Conservation (phyloP, 2,329 filamentous ascomycete genomes). For the Colletotrichum tanaceti region DNA sequence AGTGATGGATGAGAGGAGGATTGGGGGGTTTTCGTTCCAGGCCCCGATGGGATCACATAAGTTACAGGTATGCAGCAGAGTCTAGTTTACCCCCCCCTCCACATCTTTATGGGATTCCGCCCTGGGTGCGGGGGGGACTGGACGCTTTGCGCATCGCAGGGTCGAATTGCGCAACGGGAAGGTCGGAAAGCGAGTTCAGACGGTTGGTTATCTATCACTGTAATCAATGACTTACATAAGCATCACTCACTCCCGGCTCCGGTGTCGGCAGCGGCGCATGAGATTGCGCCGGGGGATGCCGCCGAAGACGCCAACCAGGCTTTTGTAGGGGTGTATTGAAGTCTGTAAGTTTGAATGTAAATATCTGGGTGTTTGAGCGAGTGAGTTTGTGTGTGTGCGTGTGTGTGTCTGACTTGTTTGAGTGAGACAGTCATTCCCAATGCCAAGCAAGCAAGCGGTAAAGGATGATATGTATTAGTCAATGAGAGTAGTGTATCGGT, state of each 20-base stretch:
- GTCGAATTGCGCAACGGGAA: constrained; percentile 37
- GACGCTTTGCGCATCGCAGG: constrained; percentile 36
- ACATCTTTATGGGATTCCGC: constrained; percentile 7
- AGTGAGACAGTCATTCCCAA: no score
- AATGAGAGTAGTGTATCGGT: no score
- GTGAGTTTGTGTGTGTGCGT: no score
- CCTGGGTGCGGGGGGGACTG: constrained; percentile 8
- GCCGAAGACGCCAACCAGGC: background rate
- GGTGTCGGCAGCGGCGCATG: constrained; percentile 34
- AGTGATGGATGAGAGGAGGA: background rate
- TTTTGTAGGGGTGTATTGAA: no score
- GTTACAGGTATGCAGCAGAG: background rate
- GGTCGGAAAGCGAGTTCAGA: constrained; percentile 28
- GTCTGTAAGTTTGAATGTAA: no score
- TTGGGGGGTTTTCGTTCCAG: constrained; percentile 18
- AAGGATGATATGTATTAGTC: background rate
- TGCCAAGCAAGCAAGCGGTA: no score
- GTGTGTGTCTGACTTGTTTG: background rate
- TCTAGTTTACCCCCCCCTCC: constrained; percentile 3
- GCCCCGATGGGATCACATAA: constrained; percentile 3
- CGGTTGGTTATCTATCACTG: constrained; percentile 16
- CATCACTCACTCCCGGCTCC: constrained; percentile 18
- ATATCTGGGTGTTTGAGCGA: no score
- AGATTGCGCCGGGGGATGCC: background rate
- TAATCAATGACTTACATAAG: no score